Evolutionary conservation across 768 basidiomycete genomes (phyloP).

Genomic region (Collybia sordida): DNA sequence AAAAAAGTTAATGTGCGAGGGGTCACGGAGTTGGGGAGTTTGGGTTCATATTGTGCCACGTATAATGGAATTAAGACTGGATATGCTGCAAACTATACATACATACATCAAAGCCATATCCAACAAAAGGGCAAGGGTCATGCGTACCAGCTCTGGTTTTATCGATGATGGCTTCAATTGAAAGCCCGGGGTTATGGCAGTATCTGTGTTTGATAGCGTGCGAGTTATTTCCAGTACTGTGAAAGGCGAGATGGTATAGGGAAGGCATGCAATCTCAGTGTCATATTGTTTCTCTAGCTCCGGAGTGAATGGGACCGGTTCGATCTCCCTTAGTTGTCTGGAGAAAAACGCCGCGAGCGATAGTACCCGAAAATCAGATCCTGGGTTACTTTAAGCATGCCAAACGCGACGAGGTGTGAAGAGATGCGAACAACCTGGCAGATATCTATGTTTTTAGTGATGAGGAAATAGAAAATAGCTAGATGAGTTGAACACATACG

Average conservation of each 20-base stretch:
- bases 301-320: conserved; percentile 46
- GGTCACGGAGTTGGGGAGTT: conserved; percentile 7
- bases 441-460: conserved; percentile 31
- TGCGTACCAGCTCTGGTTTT: conserved; percentile 43
- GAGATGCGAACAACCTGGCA: conserved; percentile 36
- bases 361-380: conserved; percentile 43
- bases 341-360: conserved; percentile 42
- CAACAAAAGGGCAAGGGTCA: conserved; percentile 6
- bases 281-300: conserved; percentile 48
- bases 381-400: conserved; percentile 22
- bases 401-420: not conserved
- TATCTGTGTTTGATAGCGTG: conserved; percentile 32
- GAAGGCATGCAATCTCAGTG: conserved; percentile 52
- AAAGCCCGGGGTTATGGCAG: conserved; percentile 34
- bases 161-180: conserved; percentile 44
- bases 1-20: conserved; percentile 21
- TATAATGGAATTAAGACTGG: conserved; percentile 68
- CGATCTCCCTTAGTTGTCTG: conserved; percentile 15
- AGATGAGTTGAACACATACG: conserved; percentile 37
- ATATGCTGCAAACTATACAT: conserved; percentile 51
- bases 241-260: conserved; percentile 56
- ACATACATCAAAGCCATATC: not conserved
- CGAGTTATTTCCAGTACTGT: conserved; percentile 38
- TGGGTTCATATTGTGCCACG: conserved; percentile 47
- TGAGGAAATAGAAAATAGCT: conserved; percentile 8